Base-by-base conservation (phyloP, 768 basidiomycete genomes). In the Pleurotus tuoliensis region DNA sequence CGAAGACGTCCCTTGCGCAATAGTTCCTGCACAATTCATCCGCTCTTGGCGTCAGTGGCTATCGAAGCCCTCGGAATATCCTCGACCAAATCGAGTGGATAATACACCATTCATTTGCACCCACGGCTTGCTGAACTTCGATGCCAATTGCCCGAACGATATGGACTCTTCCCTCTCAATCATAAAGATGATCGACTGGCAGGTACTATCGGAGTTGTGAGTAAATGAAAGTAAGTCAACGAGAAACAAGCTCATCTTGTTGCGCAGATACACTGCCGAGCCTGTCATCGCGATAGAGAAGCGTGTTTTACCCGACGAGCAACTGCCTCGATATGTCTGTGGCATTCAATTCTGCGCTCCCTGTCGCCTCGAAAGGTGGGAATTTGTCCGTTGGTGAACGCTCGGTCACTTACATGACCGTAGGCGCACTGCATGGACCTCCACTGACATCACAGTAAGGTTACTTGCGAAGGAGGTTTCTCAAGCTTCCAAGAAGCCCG, bases 21-120 rank as follows among this genome's bases (percentile, higher is more conserved):
- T 90, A 40, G 69, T 90, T 40, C 79, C 87, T 6, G 71, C 79
- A 27, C 73, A 73, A 2, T 94, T 92, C 64, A 69, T 87, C 48
- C 82, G 78, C 22, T 63, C 72, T 39, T 94, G 92, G 92, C 76
- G 76, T 55, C 75, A 77, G 56, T 94, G 92, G 92, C 64, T 86
- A 5, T 71, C 72, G 53, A 78, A 77, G 52, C 87, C 87, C 13
- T 69, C 74, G 5, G 80, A 82, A 57, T 64, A 72, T 49, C 59
- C 72, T 27, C 82, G 90, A 27, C 91, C 92, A 0, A 76, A 78
- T n/a, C 56, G 51, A 4, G 65, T 92, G 37, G 83, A 90, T 66
- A 92, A 85, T 61, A 71, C 75, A 11, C 63, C 66, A 7, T 85
- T 89, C 63, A 62, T 91, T 48, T 94, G 92, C 69, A 71, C 80